Evolutionary conservation across 257 asterid species (phyloP), one percentile per base, ranked within the genome.

Genomic region (Scutellaria galericulata): DNA sequence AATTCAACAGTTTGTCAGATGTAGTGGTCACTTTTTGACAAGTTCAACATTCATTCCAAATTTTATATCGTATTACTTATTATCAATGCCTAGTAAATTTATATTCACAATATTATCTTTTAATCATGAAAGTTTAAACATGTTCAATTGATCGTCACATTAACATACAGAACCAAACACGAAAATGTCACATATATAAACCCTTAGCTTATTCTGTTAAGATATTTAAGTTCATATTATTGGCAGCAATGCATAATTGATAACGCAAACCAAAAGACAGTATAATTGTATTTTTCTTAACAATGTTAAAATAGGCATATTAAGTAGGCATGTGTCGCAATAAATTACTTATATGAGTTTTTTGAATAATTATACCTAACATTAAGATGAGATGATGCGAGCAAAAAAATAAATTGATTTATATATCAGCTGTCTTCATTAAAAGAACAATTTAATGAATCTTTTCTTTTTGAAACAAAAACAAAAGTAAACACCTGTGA

Each of bases 401-500:
- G 42, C 61, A 60, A 45, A 11, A 18, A 31, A 71, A 31, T 35
- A 31, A 62, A 52, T 18, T 53, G 67, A 66, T 66, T 18, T 18
- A 18, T 18, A 57, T 4, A 62, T 65, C 41, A 61, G 68, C 52
- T 80, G 77, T 56, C 72, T 70, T 75, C 75, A 70, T 75, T 59
- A 75, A 66, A 24, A 57, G 64, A 64, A 58, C 66, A 75, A 70
- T 42, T 18, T 15, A 65, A 55, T 55, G 39, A 15, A 44, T 24
- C 46, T 13, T 51, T 52, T 75, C 69, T 52, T 7, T 15, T 27
- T 41, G 9, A 11, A 55, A 45, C 27, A 46, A 40, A 24, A 12
- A 41, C 9, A 44, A 35, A 22, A 44, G 71, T 15, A 50, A 67
- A 54, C 80, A 75, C 74, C 77, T 84, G 84, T 78, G 81, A 52